Conservation (phyloP, 2,329 filamentous ascomycete genomes). For the Phialophora tarda region DNA sequence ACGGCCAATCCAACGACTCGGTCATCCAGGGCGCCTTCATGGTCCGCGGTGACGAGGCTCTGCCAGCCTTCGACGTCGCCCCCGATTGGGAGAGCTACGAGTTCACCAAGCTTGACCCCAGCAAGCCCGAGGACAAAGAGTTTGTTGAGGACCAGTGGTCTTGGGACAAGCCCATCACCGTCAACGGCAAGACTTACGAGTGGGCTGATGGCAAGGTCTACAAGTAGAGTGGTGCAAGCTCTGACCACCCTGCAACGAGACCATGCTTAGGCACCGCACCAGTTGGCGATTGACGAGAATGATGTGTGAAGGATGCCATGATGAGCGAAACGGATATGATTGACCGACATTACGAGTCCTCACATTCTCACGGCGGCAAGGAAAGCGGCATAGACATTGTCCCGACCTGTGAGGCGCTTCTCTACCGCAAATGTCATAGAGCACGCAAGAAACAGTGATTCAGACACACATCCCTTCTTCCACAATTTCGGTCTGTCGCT, state of each 20-base stretch:
- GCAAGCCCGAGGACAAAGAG: slow-evolving; percentile 80
- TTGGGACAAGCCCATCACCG: slow-evolving; percentile 82
- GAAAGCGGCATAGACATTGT: background rate
- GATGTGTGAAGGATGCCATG: background rate
- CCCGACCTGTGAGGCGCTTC: background rate
- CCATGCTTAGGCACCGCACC: background rate
- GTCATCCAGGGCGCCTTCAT: slow-evolving; percentile 93
- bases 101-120: slow-evolving; percentile 94
- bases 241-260: background rate
- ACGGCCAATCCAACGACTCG: slow-evolving; percentile 84
- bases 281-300: background rate
- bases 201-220: slow-evolving; percentile 96
- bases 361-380: background rate
- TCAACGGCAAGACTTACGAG: slow-evolving; percentile 85
- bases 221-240: slow-evolving; percentile 70
- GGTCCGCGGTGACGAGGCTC: slow-evolving; percentile 85
- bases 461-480: background rate
- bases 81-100: slow-evolving; percentile 96
- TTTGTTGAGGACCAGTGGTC: slow-evolving; percentile 87
- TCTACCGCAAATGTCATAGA: background rate
- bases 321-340: background rate
- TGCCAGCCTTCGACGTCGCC: slow-evolving; percentile 91
- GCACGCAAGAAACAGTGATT: background rate
- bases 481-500: background rate
- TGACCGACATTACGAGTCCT: background rate